Conservation (phyloP, 257 asterid species). For the Rauvolfia tetraphylla region DNA sequence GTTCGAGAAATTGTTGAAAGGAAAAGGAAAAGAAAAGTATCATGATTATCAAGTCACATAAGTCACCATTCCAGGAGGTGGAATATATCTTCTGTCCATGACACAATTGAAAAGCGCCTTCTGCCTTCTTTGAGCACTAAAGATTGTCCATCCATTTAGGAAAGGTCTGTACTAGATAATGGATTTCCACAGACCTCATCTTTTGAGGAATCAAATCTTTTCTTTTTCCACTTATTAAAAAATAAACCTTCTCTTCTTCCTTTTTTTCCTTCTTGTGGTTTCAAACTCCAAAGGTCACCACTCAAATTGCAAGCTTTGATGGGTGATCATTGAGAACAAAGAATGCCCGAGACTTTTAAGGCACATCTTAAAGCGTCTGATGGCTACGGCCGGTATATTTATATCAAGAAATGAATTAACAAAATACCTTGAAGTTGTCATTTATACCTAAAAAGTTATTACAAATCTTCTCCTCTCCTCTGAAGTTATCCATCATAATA, state of each 20-base stretch:
- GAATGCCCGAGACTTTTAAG: conserved; percentile 4
- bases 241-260: too few relatives aligned
- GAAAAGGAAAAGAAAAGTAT: neutral
- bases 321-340: neutral
- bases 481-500: neutral
- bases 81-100: neutral
- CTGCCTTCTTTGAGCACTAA: conserved; percentile 2
- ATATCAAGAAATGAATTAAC: neutral
- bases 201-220: neutral
- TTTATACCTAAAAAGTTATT: neutral
- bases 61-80: conserved; percentile 3
- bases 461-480: neutral
- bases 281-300: conserved; percentile 10
- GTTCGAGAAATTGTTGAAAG: neutral
- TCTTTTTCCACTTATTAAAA: neutral
- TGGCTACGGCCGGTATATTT: neutral
- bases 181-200: neutral
- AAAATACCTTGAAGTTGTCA: neutral
- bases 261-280: conserved; percentile 3
- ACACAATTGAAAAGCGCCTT: conserved; percentile 3
- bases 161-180: neutral
- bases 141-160: conserved; percentile 2
- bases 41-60: neutral
- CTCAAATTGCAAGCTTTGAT: neutral
- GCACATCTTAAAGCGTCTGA: neutral